Evolutionary conservation across 140 eudicot species (phyloP).

Genomic region (Cichorium intybus): DNA sequence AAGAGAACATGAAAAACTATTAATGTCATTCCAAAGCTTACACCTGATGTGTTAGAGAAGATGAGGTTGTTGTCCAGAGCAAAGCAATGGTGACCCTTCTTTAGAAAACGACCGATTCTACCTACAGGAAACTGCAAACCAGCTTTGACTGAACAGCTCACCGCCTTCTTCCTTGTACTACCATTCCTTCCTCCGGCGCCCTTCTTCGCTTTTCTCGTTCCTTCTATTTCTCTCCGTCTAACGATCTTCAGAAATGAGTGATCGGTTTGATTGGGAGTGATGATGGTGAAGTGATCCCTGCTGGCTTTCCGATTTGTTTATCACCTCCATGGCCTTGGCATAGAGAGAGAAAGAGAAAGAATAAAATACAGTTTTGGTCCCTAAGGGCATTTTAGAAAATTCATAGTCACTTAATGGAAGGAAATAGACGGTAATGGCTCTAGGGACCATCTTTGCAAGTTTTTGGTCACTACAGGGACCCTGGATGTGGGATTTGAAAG

Average conservation of each 20-base stretch:
- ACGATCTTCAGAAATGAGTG: background rate
- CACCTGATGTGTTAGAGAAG: conserved; percentile 80
- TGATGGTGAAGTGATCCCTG: background rate
- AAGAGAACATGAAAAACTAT: conserved; percentile 91
- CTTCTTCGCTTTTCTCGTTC: conserved; percentile 17
- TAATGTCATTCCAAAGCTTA: conserved; percentile 65
- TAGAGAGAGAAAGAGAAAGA: too few relatives aligned
- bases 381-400: too few relatives aligned
- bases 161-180: conserved; percentile 40
- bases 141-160: conserved; percentile 35
- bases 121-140: conserved; percentile 53
- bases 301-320: too few relatives aligned
- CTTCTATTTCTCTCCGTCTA: conserved; percentile 28
- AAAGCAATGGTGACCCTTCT: conserved; percentile 65
- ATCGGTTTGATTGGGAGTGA: background rate
- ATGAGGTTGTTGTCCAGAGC: conserved; percentile 81
- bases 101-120: conserved; percentile 36
- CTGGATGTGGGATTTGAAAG: too few relatives aligned
- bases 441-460: too few relatives aligned
- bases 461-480: too few relatives aligned
- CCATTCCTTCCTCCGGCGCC: conserved; percentile 37
- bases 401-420: too few relatives aligned
- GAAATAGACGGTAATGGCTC: too few relatives aligned
- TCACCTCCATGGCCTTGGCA: too few relatives aligned
- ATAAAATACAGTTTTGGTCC: too few relatives aligned